Conservation (phyloP, 192 early-diverging fungal species). For the Coemansia sp. region DNA sequence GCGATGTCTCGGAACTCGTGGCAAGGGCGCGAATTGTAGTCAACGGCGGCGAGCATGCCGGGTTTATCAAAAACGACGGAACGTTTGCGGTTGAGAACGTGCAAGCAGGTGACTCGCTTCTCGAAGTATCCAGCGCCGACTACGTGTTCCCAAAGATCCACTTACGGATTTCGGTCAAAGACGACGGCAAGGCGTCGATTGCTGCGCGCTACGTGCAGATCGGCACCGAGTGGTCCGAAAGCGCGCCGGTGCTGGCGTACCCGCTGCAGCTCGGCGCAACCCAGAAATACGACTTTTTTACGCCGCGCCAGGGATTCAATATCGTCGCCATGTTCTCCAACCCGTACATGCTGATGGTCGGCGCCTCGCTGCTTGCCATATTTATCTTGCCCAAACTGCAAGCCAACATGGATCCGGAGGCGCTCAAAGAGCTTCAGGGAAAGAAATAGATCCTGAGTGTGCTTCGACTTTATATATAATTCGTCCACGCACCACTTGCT, state of each 20-base stretch:
- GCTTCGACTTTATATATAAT: not conserved
- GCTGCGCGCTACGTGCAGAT: conserved; percentile 51
- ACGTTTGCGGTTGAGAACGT: conserved; percentile 49
- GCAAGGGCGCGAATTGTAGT: conserved; percentile 30
- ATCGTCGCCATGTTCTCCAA: conserved; percentile 62
- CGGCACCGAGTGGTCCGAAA: conserved; percentile 54
- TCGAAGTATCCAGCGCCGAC: conserved; percentile 44
- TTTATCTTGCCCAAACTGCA: conserved; percentile 68
- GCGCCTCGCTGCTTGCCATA: conserved; percentile 59
- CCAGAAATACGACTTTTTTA: conserved; percentile 56
- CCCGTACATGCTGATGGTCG: conserved; percentile 72
- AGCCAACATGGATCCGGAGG: conserved; percentile 63
- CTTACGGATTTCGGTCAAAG: conserved; percentile 43
- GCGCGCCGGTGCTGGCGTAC: conserved; percentile 44
- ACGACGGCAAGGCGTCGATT: conserved; percentile 39
- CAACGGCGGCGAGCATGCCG: conserved; percentile 51
- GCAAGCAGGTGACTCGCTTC: conserved; percentile 45
- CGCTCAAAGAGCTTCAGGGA: conserved; percentile 49
- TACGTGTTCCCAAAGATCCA: conserved; percentile 57
- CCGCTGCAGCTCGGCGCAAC: conserved; percentile 46
- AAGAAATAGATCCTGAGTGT: conserved; percentile 5
- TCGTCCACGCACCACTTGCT: no score
- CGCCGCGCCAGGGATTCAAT: conserved; percentile 64
- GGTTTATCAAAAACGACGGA: conserved; percentile 47
- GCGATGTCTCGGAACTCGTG: conserved; percentile 29